Conservation (phyloP, 129 eudicot genomes). For the Arctium minus region DNA sequence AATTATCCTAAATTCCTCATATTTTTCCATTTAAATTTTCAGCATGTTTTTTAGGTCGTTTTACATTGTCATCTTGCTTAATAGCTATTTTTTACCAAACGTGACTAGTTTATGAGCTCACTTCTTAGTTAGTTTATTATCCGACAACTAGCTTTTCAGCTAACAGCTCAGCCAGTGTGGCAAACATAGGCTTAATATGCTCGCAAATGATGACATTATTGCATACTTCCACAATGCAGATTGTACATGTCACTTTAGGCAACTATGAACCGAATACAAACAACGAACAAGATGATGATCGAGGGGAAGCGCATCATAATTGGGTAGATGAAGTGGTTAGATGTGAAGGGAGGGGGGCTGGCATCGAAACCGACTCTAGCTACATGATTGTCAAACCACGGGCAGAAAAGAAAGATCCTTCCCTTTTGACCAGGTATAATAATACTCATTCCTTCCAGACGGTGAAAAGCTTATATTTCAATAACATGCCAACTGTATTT, state of each 20-base stretch:
- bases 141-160: not conserved
- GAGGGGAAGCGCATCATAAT: slow-evolving; percentile 76
- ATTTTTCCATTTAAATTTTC: not conserved
- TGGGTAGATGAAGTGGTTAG: slow-evolving; percentile 98
- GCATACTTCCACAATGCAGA: slow-evolving; percentile 32
- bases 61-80: too few relatives aligned
- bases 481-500: not conserved
- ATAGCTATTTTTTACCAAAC: not conserved
- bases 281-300: slow-evolving; percentile 49
- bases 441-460: not conserved
- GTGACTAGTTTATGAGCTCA: not conserved
- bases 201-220: not conserved
- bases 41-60: not conserved
- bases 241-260: slow-evolving; percentile 65
- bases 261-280: slow-evolving; percentile 50
- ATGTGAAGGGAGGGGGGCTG: slow-evolving; percentile 63
- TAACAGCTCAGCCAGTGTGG: not conserved
- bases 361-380: slow-evolving; percentile 46
- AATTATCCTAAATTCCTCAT: not conserved
- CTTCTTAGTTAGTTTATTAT: too few relatives aligned
- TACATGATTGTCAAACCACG: slow-evolving; percentile 42
- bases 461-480: not conserved
- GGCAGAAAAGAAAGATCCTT: slow-evolving; percentile 76
- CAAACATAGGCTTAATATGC: not conserved
- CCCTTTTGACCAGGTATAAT: slow-evolving; percentile 61